Percentiles rank a stretch among this genome's conserved stretches.
Evolutionary conservation across 306 rosid species (phyloP).

Genomic region (Psophocarpus tetragonolobus): DNA sequence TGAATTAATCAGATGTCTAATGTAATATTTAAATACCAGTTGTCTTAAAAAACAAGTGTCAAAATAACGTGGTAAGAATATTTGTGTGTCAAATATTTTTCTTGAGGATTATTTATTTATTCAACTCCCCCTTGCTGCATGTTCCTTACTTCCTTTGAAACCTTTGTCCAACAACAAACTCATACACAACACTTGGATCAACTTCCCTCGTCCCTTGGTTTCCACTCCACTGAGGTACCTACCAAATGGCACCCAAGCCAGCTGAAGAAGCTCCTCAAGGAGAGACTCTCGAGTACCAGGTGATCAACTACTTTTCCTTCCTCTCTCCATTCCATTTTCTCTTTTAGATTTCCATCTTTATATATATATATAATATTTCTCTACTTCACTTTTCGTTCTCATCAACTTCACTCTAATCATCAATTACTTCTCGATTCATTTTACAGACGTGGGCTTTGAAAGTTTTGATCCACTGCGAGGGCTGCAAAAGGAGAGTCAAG

Average conservation of each 20-base stretch:
- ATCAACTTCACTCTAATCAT: slow-evolving; percentile 20
- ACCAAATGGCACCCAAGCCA: slow-evolving; percentile 63
- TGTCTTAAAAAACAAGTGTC: background rate
- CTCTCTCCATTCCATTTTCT: background rate
- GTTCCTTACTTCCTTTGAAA: slow-evolving; percentile 19
- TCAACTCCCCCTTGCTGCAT: slow-evolving; percentile 26
- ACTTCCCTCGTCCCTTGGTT: slow-evolving; percentile 32
- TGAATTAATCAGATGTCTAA: background rate
- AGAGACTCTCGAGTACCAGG: slow-evolving; percentile 74
- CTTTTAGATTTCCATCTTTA: background rate
- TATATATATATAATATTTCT: background rate
- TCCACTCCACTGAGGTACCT: slow-evolving; percentile 36
- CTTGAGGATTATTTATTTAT: background rate
- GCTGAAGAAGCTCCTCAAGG: slow-evolving; percentile 49
- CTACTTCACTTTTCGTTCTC: background rate
- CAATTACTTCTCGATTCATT: background rate
- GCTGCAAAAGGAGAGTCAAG: slow-evolving; percentile 84
- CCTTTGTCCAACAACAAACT: slow-evolving; percentile 28
- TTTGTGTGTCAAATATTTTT: slow-evolving; percentile 9
- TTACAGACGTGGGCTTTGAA: slow-evolving; percentile 77
- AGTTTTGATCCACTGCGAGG: slow-evolving; percentile 92
- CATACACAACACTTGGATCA: slow-evolving; percentile 16
- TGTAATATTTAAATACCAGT: background rate
- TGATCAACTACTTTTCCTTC: slow-evolving; percentile 1
- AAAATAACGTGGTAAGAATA: background rate